phyloP scores from a whole-genome alignment of 495 filamentous ascomycete genomes.

The Immersiella caudata region DNA sequence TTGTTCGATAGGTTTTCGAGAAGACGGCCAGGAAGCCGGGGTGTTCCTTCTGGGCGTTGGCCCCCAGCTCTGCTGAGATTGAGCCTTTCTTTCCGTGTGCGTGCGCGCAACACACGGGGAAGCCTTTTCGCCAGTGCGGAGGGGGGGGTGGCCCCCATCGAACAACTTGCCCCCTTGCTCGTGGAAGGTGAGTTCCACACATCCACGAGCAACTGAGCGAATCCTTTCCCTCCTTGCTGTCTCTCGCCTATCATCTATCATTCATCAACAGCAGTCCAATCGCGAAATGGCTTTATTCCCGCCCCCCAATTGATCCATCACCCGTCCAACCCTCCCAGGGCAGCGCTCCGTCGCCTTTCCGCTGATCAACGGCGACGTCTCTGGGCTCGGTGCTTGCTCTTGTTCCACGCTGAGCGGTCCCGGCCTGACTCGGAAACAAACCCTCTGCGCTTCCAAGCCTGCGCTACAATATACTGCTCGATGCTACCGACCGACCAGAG shows the following conservation, averaged over 20 bases:
- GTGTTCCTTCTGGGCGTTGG: conserved; percentile 12
- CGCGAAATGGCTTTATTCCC: conserved; percentile 25
- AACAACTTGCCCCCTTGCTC: not conserved
- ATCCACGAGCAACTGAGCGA: conserved; percentile 5
- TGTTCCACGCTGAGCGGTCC: not conserved
- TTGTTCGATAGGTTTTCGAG: conserved; percentile 44
- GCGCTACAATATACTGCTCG: not conserved
- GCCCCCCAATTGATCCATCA: conserved; percentile 30
- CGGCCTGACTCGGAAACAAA: not conserved
- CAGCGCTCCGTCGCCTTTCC: not conserved
- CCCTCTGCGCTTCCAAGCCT: not conserved
- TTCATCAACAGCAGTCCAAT: conserved; percentile 31
- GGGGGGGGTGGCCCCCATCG: conserved; percentile 22
- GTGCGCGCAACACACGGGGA: conserved; percentile 12
- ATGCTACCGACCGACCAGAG: not conserved
- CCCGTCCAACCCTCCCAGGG: conserved; percentile 4
- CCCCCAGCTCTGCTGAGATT: conserved; percentile 33
- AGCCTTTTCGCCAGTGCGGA: conserved; percentile 2
- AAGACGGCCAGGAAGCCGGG: conserved; percentile 40
- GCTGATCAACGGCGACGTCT: not conserved
- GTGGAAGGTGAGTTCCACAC: conserved; percentile 12
- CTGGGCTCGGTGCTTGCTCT: not conserved
- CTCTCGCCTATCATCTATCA: conserved; percentile 23
- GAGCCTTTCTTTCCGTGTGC: conserved; percentile 32
- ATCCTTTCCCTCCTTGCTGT: not conserved